Evolutionary conservation across 1,284 basidiomycete species (phyloP), one percentile per base, ranked within the genome.

Genomic region (Meira miltonrushii): DNA sequence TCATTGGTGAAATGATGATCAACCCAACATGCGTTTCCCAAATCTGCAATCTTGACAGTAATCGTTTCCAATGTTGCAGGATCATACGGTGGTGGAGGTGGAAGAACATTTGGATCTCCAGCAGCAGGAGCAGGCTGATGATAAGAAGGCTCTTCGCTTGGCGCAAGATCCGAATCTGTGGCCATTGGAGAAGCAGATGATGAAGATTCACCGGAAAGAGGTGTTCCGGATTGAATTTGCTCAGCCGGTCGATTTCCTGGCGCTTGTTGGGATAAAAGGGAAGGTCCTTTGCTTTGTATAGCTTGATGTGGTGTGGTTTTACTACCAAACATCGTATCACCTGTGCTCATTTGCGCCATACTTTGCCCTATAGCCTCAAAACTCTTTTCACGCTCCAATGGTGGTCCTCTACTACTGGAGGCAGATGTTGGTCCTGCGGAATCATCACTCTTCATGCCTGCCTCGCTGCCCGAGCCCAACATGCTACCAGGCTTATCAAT

Each of bases 21-120:
- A 25, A 85, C 85, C 89, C 89, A 93, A 23, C 89, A 90, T 21
- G 89, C 90, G 78, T 96, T 95, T 19, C 92, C 94, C 57, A 98
- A 81, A 82, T 98, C 95, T 38, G 94, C 94, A 77, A 98, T 97
- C 83, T 98, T 97, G 65, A 98, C 95, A 2, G 93, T 97, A 67
- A 98, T 95, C 75, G 87, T 86, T 79, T 96, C 92, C 39, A 84
- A 74, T 54, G 80, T 81, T 52, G 79, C 79, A 0, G 83, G 83
- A 68, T 84, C 83, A 69, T 84, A 84, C 0, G 82, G 82, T 64
- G 81, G 80, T 1, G 82, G 82, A n/a, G 83, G 82, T 11, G 81
- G 81, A 8, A 84, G 78, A 13, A 80, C 81, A 58, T 74, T 82
- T 8, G 82, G 83, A 65, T 84, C 83, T 33, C 82, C 82, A 1